Conservation (phyloP, 1,139 yeast genomes). For the Candida sp. region DNA sequence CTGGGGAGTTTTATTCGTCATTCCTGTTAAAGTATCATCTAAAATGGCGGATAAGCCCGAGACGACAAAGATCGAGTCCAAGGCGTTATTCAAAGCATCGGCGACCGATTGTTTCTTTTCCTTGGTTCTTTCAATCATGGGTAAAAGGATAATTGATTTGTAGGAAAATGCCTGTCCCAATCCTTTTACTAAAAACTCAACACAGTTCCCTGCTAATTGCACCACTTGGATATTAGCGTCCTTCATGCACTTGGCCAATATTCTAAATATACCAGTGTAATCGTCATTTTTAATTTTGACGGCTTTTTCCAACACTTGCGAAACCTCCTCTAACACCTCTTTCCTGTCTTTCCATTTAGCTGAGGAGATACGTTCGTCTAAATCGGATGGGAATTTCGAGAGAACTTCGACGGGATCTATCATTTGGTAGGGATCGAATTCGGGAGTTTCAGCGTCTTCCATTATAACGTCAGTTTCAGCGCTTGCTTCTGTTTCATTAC, state of each 20-base stretch:
- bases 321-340: slow-evolving; percentile 74
- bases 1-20: slow-evolving; percentile 82
- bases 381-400: slow-evolving; percentile 61
- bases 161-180: slow-evolving; percentile 58
- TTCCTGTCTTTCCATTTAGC: slow-evolving; percentile 91
- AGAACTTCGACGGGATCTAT: slow-evolving; percentile 55
- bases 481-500: slow-evolving; percentile 10
- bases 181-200: slow-evolving; percentile 64
- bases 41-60: slow-evolving; percentile 49
- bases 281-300: slow-evolving; percentile 44
- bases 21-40: slow-evolving; percentile 55
- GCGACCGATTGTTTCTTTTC: slow-evolving; percentile 83
- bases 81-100: slow-evolving; percentile 61
- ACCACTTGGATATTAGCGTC: slow-evolving; percentile 94
- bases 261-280: slow-evolving; percentile 56
- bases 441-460: slow-evolving; percentile 28
- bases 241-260: slow-evolving; percentile 70
- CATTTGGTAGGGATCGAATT: slow-evolving; percentile 35
- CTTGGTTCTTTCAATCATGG: slow-evolving; percentile 78
- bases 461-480: slow-evolving; percentile 40
- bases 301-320: slow-evolving; percentile 51
- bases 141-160: slow-evolving; percentile 49
- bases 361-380: slow-evolving; percentile 53
- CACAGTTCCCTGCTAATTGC: slow-evolving; percentile 70
- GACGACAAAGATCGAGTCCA: slow-evolving; percentile 58